Evolutionary conservation across 768 basidiomycete species (phyloP).

Genomic region (Pluteus cervinus): DNA sequence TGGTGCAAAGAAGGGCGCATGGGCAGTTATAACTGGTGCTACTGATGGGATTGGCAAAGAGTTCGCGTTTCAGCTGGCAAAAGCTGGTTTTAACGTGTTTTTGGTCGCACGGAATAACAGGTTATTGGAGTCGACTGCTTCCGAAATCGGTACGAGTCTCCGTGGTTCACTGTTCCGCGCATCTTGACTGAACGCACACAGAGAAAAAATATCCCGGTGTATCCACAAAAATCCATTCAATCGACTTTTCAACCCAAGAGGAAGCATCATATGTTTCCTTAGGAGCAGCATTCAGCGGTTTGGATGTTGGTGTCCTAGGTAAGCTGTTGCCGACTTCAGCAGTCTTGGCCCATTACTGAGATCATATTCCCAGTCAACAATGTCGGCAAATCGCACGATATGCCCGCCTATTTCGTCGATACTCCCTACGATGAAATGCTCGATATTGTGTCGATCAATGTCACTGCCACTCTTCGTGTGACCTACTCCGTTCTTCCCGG

Average conservation of each 20-base stretch:
- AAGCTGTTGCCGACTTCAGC: slow-evolving; percentile 15
- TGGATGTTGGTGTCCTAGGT: slow-evolving; percentile 81
- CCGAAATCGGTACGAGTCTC: slow-evolving; percentile 68
- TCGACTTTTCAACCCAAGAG: slow-evolving; percentile 70
- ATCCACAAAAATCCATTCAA: slow-evolving; percentile 55
- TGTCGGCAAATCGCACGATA: slow-evolving; percentile 85
- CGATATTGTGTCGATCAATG: slow-evolving; percentile 84
- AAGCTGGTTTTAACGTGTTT: slow-evolving; percentile 82
- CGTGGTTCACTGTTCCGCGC: not conserved
- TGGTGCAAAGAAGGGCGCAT: slow-evolving; percentile 81
- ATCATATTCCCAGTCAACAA: slow-evolving; percentile 70
- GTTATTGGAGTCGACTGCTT: slow-evolving; percentile 56
- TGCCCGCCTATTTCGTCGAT: slow-evolving; percentile 82
- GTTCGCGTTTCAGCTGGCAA: slow-evolving; percentile 84
- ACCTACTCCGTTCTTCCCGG: slow-evolving; percentile 77
- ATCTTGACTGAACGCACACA: slow-evolving; percentile 10
- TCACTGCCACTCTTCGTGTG: slow-evolving; percentile 73
- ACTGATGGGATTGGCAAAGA: slow-evolving; percentile 96
- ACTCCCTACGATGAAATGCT: slow-evolving; percentile 67
- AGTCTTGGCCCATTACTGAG: not conserved
- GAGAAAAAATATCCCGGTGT: slow-evolving; percentile 40
- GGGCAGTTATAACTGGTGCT: slow-evolving; percentile 95
- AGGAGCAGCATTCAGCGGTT: slow-evolving; percentile 32
- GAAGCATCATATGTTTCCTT: slow-evolving; percentile 48
- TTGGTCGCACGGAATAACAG: slow-evolving; percentile 72